These are phyloP conservation scores for Fusarium sp. DNA, from an alignment of 2,329 filamentous ascomycete genomes.

Conservation along the genomic window DNA sequence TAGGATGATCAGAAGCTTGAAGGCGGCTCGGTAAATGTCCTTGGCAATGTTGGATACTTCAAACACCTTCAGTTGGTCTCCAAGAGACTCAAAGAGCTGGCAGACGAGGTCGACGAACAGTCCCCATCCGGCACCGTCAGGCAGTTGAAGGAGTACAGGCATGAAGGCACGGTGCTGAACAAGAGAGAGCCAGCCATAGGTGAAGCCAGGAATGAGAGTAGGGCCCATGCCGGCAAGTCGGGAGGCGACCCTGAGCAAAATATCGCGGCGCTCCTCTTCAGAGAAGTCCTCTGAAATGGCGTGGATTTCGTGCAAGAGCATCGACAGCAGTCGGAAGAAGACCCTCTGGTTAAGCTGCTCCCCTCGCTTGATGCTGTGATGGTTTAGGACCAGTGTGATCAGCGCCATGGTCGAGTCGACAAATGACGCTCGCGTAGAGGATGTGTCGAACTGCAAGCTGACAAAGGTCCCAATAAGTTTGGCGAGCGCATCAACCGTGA, in stretches of 20 bases:
- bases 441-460: slow-evolving; percentile 74
- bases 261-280: slow-evolving; percentile 73
- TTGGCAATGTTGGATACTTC: slow-evolving; percentile 78
- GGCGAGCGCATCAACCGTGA: slow-evolving; percentile 82
- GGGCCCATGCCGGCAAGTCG: slow-evolving; percentile 82
- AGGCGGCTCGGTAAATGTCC: slow-evolving; percentile 84
- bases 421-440: slow-evolving; percentile 75
- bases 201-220: slow-evolving; percentile 81
- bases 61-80: slow-evolving; percentile 81
- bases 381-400: slow-evolving; percentile 83
- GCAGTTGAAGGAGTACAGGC: slow-evolving; percentile 78
- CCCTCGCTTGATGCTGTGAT: slow-evolving; percentile 84
- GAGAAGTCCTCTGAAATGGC: slow-evolving; percentile 68
- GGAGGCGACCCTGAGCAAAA: slow-evolving; percentile 78
- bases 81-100: slow-evolving; percentile 78
- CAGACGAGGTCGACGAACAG: slow-evolving; percentile 80
- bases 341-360: slow-evolving; percentile 89
- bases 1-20: slow-evolving; percentile 86
- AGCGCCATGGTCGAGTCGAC: slow-evolving; percentile 83
- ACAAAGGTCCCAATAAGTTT: slow-evolving; percentile 84
- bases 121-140: slow-evolving; percentile 79
- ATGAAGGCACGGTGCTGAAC: slow-evolving; percentile 89
- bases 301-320: slow-evolving; percentile 82
- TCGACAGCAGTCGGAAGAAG: slow-evolving; percentile 90
- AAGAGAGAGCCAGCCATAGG: slow-evolving; percentile 86